A percentile compares a stretch with the other conserved stretches of the same genome.
These are phyloP conservation scores for Gossypium schwendimanii DNA, from an alignment of 441 rosid genomes.

Conservation along the genomic window DNA sequence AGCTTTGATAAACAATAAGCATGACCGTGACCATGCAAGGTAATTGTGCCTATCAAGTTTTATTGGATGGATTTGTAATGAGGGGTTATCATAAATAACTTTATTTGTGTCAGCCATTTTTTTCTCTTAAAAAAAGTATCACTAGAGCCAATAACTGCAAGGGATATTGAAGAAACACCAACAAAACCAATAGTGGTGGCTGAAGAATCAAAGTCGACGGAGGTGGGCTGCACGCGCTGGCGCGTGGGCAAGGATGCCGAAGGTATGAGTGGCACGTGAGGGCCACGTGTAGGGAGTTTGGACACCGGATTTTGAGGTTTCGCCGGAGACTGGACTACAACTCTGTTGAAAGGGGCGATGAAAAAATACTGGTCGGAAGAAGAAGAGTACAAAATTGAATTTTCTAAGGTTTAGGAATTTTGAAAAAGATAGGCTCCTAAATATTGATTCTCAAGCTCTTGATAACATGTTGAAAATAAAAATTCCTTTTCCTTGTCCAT, in stretches of 20 bases:
- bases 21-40: background rate
- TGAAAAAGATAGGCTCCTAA: background rate
- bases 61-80: background rate
- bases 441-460: background rate
- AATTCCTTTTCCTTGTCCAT: background rate
- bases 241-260: background rate
- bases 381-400: too few relatives aligned
- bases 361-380: too few relatives aligned
- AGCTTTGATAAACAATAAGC: background rate
- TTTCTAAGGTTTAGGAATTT: too few relatives aligned
- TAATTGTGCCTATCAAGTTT: background rate
- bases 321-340: too few relatives aligned
- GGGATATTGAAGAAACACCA: background rate
- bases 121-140: background rate
- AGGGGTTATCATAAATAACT: background rate
- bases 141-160: background rate
- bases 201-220: background rate
- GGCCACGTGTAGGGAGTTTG: too few relatives aligned
- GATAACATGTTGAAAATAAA: background rate
- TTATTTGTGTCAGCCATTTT: background rate
- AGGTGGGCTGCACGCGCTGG: background rate
- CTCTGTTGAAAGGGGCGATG: too few relatives aligned
- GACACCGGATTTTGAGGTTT: too few relatives aligned
- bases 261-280: too few relatives aligned
- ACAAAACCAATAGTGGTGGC: background rate